Percentiles rank a stretch among this genome's conserved stretches.
Conservation (phyloP, 2,329 filamentous ascomycete genomes). For the Claviceps purpurea region DNA sequence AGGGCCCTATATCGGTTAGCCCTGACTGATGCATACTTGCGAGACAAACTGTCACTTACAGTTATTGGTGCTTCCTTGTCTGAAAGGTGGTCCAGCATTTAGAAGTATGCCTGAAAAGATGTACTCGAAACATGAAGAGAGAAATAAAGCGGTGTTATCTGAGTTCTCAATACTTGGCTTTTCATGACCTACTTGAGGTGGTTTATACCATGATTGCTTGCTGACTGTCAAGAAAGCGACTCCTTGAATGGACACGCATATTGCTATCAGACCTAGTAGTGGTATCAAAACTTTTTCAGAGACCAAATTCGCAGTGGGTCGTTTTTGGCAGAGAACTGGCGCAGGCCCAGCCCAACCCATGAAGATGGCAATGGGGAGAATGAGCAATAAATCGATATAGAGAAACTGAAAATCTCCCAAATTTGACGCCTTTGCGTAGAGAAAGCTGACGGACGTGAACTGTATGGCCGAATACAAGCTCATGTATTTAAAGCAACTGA, state of each 20-base stretch:
- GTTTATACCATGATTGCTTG: slow-evolving; percentile 72
- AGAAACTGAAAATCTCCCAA: slow-evolving; percentile 96
- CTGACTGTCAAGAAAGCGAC: slow-evolving; percentile 62
- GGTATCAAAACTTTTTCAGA: slow-evolving; percentile 85
- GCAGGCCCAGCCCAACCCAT: slow-evolving; percentile 96
- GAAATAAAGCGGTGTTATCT: slow-evolving; percentile 82
- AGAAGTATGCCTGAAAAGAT: slow-evolving; percentile 81
- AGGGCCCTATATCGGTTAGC: slow-evolving; percentile 48
- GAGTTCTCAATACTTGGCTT: slow-evolving; percentile 83
- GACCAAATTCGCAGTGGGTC: slow-evolving; percentile 83
- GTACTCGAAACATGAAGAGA: slow-evolving; percentile 89
- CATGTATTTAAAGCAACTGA: slow-evolving; percentile 99
- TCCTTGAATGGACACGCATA: slow-evolving; percentile 68
- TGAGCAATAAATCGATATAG: slow-evolving; percentile 85
- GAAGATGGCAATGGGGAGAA: slow-evolving; percentile 91
- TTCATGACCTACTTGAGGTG: slow-evolving; percentile 62
- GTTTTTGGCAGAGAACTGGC: slow-evolving; percentile 62
- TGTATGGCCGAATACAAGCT: slow-evolving; percentile 98
- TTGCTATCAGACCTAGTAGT: slow-evolving; percentile 72
- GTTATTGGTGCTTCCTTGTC: slow-evolving; percentile 67
- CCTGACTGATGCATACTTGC: background rate
- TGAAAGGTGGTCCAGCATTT: slow-evolving; percentile 82
- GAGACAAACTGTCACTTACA: slow-evolving; percentile 38
- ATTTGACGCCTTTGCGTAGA: slow-evolving; percentile 88
- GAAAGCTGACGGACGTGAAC: slow-evolving; percentile 91